Percentiles rank a stretch among this genome's conserved stretches.
phyloP scores from a whole-genome alignment of 108 stramenopile genomes.

The Nitzschia palea region DNA sequence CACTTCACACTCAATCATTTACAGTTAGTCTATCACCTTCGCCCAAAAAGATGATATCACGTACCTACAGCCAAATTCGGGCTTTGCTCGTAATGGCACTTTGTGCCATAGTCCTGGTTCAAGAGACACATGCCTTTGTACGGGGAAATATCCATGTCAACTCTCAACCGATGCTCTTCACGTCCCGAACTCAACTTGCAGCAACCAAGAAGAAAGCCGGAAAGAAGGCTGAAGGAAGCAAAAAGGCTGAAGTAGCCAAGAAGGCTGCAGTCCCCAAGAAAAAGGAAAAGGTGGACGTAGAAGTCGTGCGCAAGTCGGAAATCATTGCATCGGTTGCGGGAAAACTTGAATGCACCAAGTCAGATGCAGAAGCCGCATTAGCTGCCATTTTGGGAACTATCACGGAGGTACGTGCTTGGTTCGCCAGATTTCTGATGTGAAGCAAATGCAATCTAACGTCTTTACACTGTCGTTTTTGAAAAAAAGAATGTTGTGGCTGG shows the following conservation, averaged over 20 bases:
- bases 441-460: not conserved
- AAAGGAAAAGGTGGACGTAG: constrained; percentile 1
- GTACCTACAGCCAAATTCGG: too few species aligned
- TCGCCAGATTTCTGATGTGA: not conserved
- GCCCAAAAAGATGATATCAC: too few species aligned
- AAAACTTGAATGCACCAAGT: constrained; percentile 79
- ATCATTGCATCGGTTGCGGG: constrained; percentile 69
- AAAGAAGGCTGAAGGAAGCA: too few species aligned
- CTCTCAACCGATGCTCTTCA: not conserved
- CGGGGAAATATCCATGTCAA: not conserved
- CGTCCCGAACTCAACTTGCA: not conserved
- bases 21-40: too few species aligned
- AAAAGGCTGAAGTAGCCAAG: constrained; percentile 17
- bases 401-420: constrained; percentile 49
- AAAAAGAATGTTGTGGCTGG: constrained; percentile 58
- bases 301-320: constrained; percentile 77
- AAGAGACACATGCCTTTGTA: constrained; percentile 14
- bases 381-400: constrained; percentile 74
- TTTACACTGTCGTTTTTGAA: not conserved
- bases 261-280: constrained; percentile 2
- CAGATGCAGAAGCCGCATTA: constrained; percentile 68
- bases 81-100: not conserved
- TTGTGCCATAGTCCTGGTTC: not conserved
- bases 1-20: too few species aligned
- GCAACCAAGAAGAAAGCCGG: constrained; percentile 18